Evolutionary conservation across 2,329 filamentous ascomycete genomes (phyloP).

Genomic region (Daldinia sp.): DNA sequence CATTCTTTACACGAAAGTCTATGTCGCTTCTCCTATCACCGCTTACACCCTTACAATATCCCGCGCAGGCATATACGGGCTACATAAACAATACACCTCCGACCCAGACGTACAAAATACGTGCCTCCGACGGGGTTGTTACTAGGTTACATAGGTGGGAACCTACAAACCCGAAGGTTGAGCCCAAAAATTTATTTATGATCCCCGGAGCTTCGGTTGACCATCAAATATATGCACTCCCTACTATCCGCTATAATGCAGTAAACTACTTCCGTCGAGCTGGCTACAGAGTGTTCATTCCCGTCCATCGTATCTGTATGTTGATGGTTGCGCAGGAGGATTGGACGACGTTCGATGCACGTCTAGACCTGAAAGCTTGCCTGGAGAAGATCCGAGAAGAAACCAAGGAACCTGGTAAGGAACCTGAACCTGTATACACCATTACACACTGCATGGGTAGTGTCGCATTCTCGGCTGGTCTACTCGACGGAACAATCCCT

Average conservation of each 20-base stretch:
- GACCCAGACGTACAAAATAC: constrained; percentile 58
- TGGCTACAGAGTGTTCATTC: constrained; percentile 70
- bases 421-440: constrained; percentile 60
- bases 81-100: constrained; percentile 66
- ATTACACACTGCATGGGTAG: constrained; percentile 74
- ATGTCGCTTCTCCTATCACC: constrained; percentile 66
- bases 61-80: constrained; percentile 60
- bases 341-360: constrained; percentile 71
- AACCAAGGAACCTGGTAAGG: constrained; percentile 48
- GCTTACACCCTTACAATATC: constrained; percentile 68
- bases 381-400: constrained; percentile 63
- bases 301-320: constrained; percentile 69
- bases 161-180: constrained; percentile 56
- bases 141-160: constrained; percentile 70
- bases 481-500: constrained; percentile 72
- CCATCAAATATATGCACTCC: constrained; percentile 71
- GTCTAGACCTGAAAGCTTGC: constrained; percentile 69
- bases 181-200: constrained; percentile 67
- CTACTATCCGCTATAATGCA: constrained; percentile 72
- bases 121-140: constrained; percentile 64
- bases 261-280: constrained; percentile 72
- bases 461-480: constrained; percentile 68
- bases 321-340: constrained; percentile 62
- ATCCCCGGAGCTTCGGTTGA: constrained; percentile 73
- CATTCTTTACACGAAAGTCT: constrained; percentile 67